Conservation (phyloP, 2,329 filamentous ascomycete species). For the Colletotrichum destructivum region DNA sequence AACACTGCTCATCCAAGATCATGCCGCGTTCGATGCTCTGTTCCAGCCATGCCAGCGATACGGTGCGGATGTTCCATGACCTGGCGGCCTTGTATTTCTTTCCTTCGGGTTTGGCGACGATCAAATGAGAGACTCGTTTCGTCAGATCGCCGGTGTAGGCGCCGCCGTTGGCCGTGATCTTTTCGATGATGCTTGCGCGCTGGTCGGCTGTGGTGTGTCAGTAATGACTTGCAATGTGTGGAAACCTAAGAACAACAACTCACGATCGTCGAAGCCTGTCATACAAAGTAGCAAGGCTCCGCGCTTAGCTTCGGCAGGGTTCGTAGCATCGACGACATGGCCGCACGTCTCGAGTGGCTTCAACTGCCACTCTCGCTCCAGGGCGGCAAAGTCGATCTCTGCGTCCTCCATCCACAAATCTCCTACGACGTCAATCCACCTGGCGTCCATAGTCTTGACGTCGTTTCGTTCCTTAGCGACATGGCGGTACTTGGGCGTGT, state of each 20-base stretch:
- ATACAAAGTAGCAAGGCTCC: slow-evolving; percentile 67
- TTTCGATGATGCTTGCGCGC: slow-evolving; percentile 79
- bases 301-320: slow-evolving; percentile 53
- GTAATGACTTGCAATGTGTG: not conserved
- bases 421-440: slow-evolving; percentile 87
- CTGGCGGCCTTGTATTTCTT: slow-evolving; percentile 93
- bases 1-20: slow-evolving; percentile 89
- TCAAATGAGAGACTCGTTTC: slow-evolving; percentile 87
- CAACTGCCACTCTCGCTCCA: slow-evolving; percentile 78
- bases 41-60: slow-evolving; percentile 87
- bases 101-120: slow-evolving; percentile 83
- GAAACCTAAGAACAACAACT: slow-evolving; percentile 37
- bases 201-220: slow-evolving; percentile 66
- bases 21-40: slow-evolving; percentile 89
- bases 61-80: slow-evolving; percentile 84
- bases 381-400: slow-evolving; percentile 78
- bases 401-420: slow-evolving; percentile 85
- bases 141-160: slow-evolving; percentile 90
- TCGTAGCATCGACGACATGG: slow-evolving; percentile 45
- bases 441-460: slow-evolving; percentile 84
- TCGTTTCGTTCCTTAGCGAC: slow-evolving; percentile 92
- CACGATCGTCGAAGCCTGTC: slow-evolving; percentile 70
- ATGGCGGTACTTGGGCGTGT: slow-evolving; percentile 95
- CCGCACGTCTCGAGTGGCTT: slow-evolving; percentile 73
- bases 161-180: slow-evolving; percentile 80